Evolutionary conservation across 768 basidiomycete species (phyloP), one percentile per base, ranked within the genome.

Genomic region (Phylloporus scabripes): DNA sequence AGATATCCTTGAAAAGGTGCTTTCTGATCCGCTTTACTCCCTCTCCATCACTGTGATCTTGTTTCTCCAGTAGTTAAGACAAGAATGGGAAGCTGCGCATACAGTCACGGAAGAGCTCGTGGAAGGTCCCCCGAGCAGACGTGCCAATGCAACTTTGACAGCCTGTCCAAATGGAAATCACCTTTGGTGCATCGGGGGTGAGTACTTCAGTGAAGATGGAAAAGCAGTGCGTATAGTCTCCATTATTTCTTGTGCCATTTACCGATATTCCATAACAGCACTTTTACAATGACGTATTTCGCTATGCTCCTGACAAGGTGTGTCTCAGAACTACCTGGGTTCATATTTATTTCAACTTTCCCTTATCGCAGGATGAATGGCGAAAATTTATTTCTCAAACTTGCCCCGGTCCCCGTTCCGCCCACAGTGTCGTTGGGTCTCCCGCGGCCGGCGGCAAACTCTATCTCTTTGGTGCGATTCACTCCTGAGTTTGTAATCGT

Each of bases 281-380:
- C 62, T 90, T 92, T 66, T 92, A 92, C 68, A 87, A 85, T 56
- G 92, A 93, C 57, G 82, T 91, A 0, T 93, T 85, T 65, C 75
- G 92, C 18, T 95, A 94, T 65, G 77, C 83, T 1, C 87, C 91
- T 0, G 88, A 90, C 32, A 91, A 91, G 73, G 82, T 79, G 29
- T 14, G 66, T 52, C 31, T 34, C 28, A 7, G 7, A 33, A 33
- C 4, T 3, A 40, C 23, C 9, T 40, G 32, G 8, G n/a, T 15
- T 9, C 17, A 2, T 20, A 36, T 43, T 8, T 20, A n/a, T 20
- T 17, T 5, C 17, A 8, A 18, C 20, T 26, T 2, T 23, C 20
- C 3, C 28, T 33, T 34, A 5, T 17, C 43, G 7, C 32, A 87
- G 81, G 83, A 93, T 58, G 92, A 95, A 73, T 95, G 92, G 92